A percentile compares a stretch with the other conserved stretches of the same genome.
Conservation (phyloP, 805 yeast genomes). For the Lipomyces sp. region DNA sequence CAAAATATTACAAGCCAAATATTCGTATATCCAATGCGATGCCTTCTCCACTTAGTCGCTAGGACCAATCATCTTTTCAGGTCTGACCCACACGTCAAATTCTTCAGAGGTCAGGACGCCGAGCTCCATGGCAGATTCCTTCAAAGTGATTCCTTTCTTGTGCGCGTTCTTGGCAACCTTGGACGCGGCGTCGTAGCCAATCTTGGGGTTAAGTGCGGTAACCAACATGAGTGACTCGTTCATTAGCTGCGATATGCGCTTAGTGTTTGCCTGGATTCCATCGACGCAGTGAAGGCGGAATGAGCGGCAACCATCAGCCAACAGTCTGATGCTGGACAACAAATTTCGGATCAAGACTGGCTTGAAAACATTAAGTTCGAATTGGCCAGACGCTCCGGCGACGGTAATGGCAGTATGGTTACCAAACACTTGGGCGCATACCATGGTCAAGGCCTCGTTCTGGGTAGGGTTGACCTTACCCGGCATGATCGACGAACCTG, state of each 20-base stretch:
- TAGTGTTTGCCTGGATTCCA: slow-evolving; percentile 87
- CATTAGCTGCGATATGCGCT: slow-evolving; percentile 82
- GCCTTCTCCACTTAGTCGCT: slow-evolving; percentile 18
- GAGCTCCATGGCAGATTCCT: slow-evolving; percentile 91
- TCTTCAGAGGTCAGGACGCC: slow-evolving; percentile 82
- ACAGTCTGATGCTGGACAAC: slow-evolving; percentile 80
- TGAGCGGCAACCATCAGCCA: slow-evolving; percentile 87
- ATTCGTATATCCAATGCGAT: not conserved
- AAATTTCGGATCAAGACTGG: slow-evolving; percentile 93
- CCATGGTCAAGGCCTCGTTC: slow-evolving; percentile 98
- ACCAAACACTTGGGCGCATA: slow-evolving; percentile 96
- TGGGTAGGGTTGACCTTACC: slow-evolving; percentile 99
- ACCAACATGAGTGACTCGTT: slow-evolving; percentile 97
- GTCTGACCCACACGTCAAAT: slow-evolving; percentile 96
- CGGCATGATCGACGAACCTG: slow-evolving; percentile 99
- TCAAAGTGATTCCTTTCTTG: slow-evolving; percentile 94
- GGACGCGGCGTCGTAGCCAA: slow-evolving; percentile 96
- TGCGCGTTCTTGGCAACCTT: slow-evolving; percentile 99
- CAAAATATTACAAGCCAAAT: not conserved
- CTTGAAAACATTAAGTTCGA: slow-evolving; percentile 95
- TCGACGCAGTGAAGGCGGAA: slow-evolving; percentile 95
- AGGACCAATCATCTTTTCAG: slow-evolving; percentile 98
- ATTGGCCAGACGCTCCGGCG: slow-evolving; percentile 99
- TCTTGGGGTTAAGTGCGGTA: slow-evolving; percentile 97
- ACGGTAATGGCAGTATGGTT: slow-evolving; percentile 93